phyloP scores from a whole-genome alignment of 2,329 filamentous ascomycete genomes.

The Clonostachys rosea region DNA sequence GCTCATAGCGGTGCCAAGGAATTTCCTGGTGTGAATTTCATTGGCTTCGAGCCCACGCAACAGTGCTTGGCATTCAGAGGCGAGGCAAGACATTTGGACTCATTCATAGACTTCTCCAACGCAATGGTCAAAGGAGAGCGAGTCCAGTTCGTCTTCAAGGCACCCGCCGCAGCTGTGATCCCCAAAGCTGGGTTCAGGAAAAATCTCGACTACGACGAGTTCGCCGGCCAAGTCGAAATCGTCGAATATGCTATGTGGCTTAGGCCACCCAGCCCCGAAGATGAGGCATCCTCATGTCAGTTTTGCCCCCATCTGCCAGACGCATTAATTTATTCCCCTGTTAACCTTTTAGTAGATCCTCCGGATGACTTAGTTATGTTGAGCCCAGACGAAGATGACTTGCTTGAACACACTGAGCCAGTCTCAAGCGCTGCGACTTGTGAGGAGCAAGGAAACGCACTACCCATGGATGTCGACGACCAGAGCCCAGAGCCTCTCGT shows the following conservation, averaged over 20 bases:
- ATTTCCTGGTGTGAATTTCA: constrained; percentile 1
- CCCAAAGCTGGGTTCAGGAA: constrained; percentile 10
- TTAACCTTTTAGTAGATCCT: no score
- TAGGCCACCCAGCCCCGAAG: background rate
- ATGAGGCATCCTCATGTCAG: no score
- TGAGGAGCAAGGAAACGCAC: no score
- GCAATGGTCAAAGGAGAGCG: constrained; percentile 1
- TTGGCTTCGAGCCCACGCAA: constrained; percentile 1
- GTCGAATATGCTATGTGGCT: constrained; percentile 16
- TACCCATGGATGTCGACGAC: no score
- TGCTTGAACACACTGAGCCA: no score
- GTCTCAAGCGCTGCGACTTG: no score
- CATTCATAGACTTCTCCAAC: constrained; percentile 8
- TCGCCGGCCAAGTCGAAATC: constrained; percentile 13
- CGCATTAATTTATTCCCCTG: no score
- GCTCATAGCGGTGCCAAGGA: no score
- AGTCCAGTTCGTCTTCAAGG: constrained; percentile 5
- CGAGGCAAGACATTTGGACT: constrained; percentile 3
- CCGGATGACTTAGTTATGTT: no score
- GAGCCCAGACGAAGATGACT: no score
- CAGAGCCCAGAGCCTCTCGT: no score
- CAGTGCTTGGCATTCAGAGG: constrained; percentile 7
- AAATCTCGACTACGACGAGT: constrained; percentile 12
- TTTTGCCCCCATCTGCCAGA: no score
- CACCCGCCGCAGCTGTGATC: constrained; percentile 7